Evolutionary conservation across 208 protist species (phyloP).

Genomic region (Crithidia thermophila): DNA sequence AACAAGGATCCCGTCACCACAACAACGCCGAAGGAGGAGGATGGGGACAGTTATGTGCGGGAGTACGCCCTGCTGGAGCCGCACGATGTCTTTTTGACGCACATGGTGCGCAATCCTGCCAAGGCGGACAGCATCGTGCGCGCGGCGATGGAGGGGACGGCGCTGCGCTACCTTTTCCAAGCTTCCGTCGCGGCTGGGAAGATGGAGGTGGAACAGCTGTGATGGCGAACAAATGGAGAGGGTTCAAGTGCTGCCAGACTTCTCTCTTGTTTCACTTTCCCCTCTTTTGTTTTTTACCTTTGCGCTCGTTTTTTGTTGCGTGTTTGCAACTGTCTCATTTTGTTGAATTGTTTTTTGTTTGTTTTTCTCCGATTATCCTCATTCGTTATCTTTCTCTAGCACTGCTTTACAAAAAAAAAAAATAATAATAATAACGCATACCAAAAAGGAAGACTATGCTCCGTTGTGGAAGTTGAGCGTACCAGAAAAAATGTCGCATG

Average conservation of each 20-base stretch:
- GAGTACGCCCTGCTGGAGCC: slow-evolving; percentile 34
- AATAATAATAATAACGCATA: background rate
- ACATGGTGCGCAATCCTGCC: slow-evolving; percentile 27
- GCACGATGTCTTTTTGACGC: slow-evolving; percentile 42
- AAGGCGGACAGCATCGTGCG: slow-evolving; percentile 37
- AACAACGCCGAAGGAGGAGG: no score
- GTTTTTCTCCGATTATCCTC: background rate
- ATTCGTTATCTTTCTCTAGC: background rate
- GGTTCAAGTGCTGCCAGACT: no score
- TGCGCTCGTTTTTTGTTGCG: no score
- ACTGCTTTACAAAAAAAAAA: background rate
- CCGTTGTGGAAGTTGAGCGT: no score
- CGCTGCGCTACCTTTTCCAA: slow-evolving; percentile 32
- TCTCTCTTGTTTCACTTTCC: no score
- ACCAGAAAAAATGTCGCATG: no score
- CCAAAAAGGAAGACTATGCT: slow-evolving; percentile 1
- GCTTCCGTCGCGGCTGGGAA: slow-evolving; percentile 3
- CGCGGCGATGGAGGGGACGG: slow-evolving; percentile 44
- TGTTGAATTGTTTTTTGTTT: background rate
- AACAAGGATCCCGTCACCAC: no score
- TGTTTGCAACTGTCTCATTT: no score
- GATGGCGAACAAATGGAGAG: background rate
- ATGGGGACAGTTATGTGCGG: no score
- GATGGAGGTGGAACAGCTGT: background rate
- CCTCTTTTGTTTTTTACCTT: background rate